phyloP scores from a whole-genome alignment of 2,329 filamentous ascomycete species.

The Fusarium sp. region DNA sequence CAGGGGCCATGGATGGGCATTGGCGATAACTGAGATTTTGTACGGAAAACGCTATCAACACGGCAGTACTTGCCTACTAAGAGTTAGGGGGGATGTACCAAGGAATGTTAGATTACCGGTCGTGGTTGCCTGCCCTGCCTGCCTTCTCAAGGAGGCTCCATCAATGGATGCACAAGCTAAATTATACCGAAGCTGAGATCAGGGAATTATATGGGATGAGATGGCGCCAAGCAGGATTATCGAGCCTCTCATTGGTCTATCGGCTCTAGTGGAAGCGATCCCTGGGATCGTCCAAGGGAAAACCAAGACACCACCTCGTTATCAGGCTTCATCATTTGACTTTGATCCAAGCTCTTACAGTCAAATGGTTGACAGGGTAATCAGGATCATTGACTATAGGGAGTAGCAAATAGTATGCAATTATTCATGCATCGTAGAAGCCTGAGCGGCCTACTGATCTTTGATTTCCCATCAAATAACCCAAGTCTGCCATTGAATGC shows the following conservation, averaged over 20 bases:
- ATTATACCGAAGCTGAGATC: constrained; percentile 35
- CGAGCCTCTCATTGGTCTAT: constrained; percentile 30
- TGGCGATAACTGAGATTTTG: constrained; percentile 4
- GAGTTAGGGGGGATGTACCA: neutral
- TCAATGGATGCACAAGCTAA: constrained; percentile 22
- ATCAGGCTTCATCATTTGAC: constrained; percentile 24
- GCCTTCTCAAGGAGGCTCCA: constrained; percentile 10
- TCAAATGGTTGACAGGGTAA: constrained; percentile 10
- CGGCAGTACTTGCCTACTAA: constrained; percentile 10
- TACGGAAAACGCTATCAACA: constrained; percentile 7
- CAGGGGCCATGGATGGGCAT: constrained; percentile 26
- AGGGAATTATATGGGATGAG: constrained; percentile 33
- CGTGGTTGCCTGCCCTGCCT: neutral
- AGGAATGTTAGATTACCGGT: constrained; percentile 1
- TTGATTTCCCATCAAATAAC: neutral
- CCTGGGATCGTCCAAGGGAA: constrained; percentile 26
- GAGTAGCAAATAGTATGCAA: no score
- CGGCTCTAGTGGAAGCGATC: constrained; percentile 35
- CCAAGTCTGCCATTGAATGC: neutral
- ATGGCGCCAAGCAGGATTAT: constrained; percentile 33
- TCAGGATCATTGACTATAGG: neutral
- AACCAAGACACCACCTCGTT: constrained; percentile 29
- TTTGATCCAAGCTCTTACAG: constrained; percentile 8
- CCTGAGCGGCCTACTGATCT: no score
- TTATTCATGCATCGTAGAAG: no score